Evolutionary conservation across 805 yeast species (phyloP).

Genomic region (Sugiyamaella lignohabitans): DNA sequence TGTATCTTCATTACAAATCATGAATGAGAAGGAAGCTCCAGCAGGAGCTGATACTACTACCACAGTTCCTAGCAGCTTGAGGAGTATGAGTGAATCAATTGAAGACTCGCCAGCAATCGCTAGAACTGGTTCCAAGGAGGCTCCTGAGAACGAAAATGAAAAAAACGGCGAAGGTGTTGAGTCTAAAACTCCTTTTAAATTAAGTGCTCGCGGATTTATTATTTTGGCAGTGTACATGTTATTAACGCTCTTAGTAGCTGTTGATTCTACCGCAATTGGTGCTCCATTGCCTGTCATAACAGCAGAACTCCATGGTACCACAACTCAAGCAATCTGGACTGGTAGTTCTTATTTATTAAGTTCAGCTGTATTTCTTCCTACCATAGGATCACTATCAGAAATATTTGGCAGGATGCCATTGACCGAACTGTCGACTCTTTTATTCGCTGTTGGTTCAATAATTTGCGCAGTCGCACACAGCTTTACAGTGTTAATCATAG

Average conservation of each 20-base stretch:
- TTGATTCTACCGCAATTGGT: conserved; percentile 18
- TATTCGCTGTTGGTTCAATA: conserved; percentile 60
- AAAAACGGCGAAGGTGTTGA: too few relatives aligned
- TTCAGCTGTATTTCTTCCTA: conserved; percentile 17
- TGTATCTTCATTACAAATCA: too few relatives aligned
- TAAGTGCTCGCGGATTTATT: conserved; percentile 2
- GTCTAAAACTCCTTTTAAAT: too few relatives aligned
- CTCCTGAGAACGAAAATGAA: too few relatives aligned
- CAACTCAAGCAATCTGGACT: conserved; percentile 27
- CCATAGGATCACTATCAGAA: conserved; percentile 13
- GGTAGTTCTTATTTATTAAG: conserved; percentile 27
- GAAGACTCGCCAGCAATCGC: too few relatives aligned
- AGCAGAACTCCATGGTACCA: conserved; percentile 21
- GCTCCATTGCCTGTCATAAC: conserved; percentile 15
- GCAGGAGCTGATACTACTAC: too few relatives aligned
- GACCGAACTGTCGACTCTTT: conserved; percentile 40
- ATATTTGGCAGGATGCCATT: conserved; percentile 41
- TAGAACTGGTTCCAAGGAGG: too few relatives aligned
- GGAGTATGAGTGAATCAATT: too few relatives aligned
- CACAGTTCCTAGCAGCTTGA: too few relatives aligned
- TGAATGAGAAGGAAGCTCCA: too few relatives aligned
- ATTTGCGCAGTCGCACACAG: conserved; percentile 47
- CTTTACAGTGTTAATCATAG: conserved; percentile 61
- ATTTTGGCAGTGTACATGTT: conserved; percentile 12
- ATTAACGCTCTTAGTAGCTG: conserved; percentile 13